A percentile compares a stretch with the other conserved stretches of the same genome.
Evolutionary conservation across 106 monocot species (phyloP).

Genomic region (Hemerocallis citrina): DNA sequence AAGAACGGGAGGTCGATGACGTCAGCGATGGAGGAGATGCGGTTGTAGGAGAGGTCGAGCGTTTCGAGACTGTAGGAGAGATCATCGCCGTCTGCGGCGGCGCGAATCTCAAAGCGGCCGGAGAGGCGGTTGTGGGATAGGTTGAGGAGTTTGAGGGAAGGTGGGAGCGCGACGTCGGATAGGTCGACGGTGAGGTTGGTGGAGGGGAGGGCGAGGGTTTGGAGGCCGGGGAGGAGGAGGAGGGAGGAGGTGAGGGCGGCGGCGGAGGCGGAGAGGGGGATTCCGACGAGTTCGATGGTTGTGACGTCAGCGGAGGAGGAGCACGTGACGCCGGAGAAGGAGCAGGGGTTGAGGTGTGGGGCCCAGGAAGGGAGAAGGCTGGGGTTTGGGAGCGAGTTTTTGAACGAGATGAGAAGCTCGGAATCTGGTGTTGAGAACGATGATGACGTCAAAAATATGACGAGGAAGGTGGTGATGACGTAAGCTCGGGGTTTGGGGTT

Average conservation of each 20-base stretch:
- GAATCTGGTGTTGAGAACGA: neutral
- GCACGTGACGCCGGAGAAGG: conserved; percentile 58
- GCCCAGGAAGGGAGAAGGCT: conserved; percentile 33
- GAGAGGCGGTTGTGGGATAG: conserved; percentile 40
- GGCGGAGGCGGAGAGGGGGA: too few species aligned
- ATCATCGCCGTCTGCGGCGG: too few species aligned
- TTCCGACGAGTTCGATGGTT: too few species aligned
- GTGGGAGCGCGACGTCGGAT: conserved; percentile 17
- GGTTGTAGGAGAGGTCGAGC: conserved; percentile 66
- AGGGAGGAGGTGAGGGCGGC: conserved; percentile 32
- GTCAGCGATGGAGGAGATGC: too few species aligned
- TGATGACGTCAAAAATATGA: too few species aligned
- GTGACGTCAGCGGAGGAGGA: neutral
- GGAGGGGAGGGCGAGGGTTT: conserved; percentile 29
- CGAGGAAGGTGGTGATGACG: too few species aligned
- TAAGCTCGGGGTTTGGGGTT: too few species aligned
- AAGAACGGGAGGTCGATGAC: conserved; percentile 26
- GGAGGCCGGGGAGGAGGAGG: conserved; percentile 20
- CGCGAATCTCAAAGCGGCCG: conserved; percentile 1
- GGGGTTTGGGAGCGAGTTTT: conserved; percentile 41
- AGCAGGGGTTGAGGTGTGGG: conserved; percentile 24
- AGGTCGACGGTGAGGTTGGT: conserved; percentile 55
- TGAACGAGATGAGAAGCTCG: conserved; percentile 48
- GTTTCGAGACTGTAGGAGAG: too few species aligned
- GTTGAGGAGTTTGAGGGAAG: conserved; percentile 18